Evolutionary conservation across 2,329 filamentous ascomycete species (phyloP).

Genomic region (Diaporthe sp.): DNA sequence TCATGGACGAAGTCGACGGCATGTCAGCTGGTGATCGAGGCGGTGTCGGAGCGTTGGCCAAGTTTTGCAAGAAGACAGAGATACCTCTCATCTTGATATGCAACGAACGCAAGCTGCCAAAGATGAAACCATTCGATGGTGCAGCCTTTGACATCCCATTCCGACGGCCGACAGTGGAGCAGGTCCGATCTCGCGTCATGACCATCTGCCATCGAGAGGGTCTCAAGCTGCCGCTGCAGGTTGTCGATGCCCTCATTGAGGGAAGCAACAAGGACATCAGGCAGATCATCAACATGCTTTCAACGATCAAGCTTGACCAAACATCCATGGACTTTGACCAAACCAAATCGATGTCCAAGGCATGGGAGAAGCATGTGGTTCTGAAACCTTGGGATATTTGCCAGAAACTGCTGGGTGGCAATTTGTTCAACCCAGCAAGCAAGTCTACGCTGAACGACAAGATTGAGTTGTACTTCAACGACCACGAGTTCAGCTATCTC

Average conservation of each 20-base stretch:
- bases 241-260: conserved; percentile 94
- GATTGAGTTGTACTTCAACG: conserved; percentile 98
- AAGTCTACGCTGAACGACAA: conserved; percentile 95
- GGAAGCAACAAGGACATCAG: conserved; percentile 96
- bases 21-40: conserved; percentile 98
- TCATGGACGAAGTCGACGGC: conserved; percentile 99
- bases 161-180: conserved; percentile 88
- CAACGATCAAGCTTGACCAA: conserved; percentile 91
- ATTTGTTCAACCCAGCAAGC: conserved; percentile 86
- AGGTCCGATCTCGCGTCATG: conserved; percentile 91
- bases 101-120: conserved; percentile 91
- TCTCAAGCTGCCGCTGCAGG: conserved; percentile 83
- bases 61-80: conserved; percentile 94
- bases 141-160: conserved; percentile 89
- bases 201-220: conserved; percentile 95
- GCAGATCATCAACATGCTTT: conserved; percentile 99
- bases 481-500: conserved; percentile 95
- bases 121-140: conserved; percentile 98
- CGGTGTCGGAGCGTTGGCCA: conserved; percentile 92
- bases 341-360: conserved; percentile 94
- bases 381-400: conserved; percentile 99
- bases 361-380: conserved; percentile 98
- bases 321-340: conserved; percentile 84
- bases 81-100: conserved; percentile 97
- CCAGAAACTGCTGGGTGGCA: conserved; percentile 88